Percentiles rank a stretch among this genome's conserved stretches.
Evolutionary conservation across 495 filamentous ascomycete species (phyloP).

Genomic region (Daldinia bambusicola): DNA sequence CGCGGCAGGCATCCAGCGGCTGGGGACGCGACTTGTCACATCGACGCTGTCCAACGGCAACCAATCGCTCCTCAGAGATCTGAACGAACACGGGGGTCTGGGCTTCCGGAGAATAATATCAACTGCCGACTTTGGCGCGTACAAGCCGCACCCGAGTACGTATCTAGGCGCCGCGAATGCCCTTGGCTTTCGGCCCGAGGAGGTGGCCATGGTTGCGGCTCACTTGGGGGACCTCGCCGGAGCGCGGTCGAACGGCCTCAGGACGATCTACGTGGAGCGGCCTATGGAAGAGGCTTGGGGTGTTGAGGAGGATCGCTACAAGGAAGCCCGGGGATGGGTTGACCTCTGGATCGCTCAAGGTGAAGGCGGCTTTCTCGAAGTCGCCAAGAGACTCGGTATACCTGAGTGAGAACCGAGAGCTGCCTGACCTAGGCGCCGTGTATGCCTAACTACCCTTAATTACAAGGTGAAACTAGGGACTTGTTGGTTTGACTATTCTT

Average conservation of each 20-base stretch:
- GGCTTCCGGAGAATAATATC: conserved; percentile 70
- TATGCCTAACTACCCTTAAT: background rate
- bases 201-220: conserved; percentile 83
- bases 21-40: conserved; percentile 67
- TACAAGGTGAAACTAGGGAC: background rate
- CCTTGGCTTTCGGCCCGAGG: conserved; percentile 64
- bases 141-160: conserved; percentile 76
- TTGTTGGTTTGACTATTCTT: conserved; percentile 7
- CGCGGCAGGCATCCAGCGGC: conserved; percentile 61
- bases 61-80: conserved; percentile 69
- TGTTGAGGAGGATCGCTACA: conserved; percentile 60
- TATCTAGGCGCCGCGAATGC: conserved; percentile 72
- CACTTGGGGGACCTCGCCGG: conserved; percentile 76
- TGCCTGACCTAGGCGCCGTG: background rate
- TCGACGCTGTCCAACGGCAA: conserved; percentile 82
- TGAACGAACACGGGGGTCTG: conserved; percentile 65
- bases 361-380: conserved; percentile 64
- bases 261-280: conserved; percentile 81
- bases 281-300: conserved; percentile 70
- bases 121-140: conserved; percentile 76
- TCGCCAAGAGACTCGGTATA: conserved; percentile 61
- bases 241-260: conserved; percentile 70
- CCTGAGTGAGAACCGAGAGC: conserved; percentile 16
- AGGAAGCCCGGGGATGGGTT: conserved; percentile 67
- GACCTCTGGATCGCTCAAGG: conserved; percentile 67